phyloP scores from a whole-genome alignment of 352 stramenopile genomes.

The Phytophthora quininea region DNA sequence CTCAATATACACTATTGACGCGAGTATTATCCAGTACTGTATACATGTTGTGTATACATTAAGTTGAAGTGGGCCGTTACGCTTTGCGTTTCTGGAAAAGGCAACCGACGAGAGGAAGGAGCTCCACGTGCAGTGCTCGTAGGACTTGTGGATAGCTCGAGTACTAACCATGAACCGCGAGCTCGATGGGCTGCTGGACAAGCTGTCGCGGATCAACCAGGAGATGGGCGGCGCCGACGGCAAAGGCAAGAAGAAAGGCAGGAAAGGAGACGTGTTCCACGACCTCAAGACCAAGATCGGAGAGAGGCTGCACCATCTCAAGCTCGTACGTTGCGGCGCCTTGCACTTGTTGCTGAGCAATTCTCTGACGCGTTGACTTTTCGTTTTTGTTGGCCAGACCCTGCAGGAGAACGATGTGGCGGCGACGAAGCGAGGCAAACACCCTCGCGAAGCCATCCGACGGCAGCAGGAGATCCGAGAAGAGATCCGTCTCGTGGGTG shows the following conservation, averaged over 20 bases:
- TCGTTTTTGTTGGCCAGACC: slow-evolving; percentile 40
- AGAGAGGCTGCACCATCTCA: slow-evolving; percentile 78
- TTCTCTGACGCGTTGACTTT: not conserved
- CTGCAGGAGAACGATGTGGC: slow-evolving; percentile 73
- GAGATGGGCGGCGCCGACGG: slow-evolving; percentile 80
- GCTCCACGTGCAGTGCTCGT: too few species aligned
- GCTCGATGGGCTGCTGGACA: slow-evolving; percentile 78
- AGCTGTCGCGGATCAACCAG: slow-evolving; percentile 76
- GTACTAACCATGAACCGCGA: slow-evolving; percentile 64
- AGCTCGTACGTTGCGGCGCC: slow-evolving; percentile 51
- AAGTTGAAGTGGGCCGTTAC: too few species aligned
- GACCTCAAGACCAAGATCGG: slow-evolving; percentile 82
- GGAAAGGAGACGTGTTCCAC: slow-evolving; percentile 75
- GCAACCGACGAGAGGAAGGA: too few species aligned
- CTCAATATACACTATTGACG: too few species aligned
- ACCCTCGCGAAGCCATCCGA: slow-evolving; percentile 80
- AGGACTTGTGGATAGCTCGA: not conserved
- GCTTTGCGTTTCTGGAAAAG: too few species aligned
- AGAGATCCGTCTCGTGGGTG: slow-evolving; percentile 71
- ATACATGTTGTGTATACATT: too few species aligned
- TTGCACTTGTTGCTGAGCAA: not conserved
- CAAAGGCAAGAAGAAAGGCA: slow-evolving; percentile 71
- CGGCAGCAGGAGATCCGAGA: slow-evolving; percentile 83
- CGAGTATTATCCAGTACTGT: too few species aligned
- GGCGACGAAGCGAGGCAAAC: slow-evolving; percentile 68